Evolutionary conservation across 768 basidiomycete genomes (phyloP).

Genomic region (Tephrocybe sp.): DNA sequence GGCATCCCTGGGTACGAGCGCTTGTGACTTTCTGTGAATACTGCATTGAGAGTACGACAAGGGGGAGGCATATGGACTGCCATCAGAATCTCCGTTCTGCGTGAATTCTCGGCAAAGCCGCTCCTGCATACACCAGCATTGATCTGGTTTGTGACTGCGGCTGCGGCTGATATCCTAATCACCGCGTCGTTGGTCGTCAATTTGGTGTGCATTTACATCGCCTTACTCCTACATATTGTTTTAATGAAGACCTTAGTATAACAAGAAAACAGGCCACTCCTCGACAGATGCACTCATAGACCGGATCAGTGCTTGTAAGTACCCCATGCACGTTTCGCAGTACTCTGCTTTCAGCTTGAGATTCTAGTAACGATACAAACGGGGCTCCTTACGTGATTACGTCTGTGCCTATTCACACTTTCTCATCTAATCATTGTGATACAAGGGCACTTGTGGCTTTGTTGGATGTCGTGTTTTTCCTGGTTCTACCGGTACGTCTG

Average conservation of each 20-base stretch:
- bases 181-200: constrained; percentile 37
- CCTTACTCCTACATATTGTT: not conserved
- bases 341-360: not conserved
- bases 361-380: constrained; percentile 37
- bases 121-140: constrained; percentile 29
- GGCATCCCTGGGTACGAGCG: not conserved
- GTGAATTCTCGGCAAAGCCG: constrained; percentile 22
- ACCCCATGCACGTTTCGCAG: not conserved
- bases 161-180: constrained; percentile 45
- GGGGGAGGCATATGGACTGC: constrained; percentile 31
- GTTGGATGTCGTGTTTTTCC: constrained; percentile 42
- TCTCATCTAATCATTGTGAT: too few species aligned
- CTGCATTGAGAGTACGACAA: constrained; percentile 4
- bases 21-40: not conserved
- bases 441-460: constrained; percentile 37
- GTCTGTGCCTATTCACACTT: not conserved
- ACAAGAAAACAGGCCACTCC: constrained; percentile 30
- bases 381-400: constrained; percentile 32
- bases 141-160: constrained; percentile 44
- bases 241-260: constrained; percentile 24
- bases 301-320: constrained; percentile 27
- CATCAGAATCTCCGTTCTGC: constrained; percentile 20
- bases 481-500: constrained; percentile 36
- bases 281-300: constrained; percentile 30
- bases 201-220: constrained; percentile 30